Evolutionary conservation across 1,139 yeast species (phyloP), one percentile per base, ranked within the genome.

Genomic region (Lodderomyces parapsilosis): DNA sequence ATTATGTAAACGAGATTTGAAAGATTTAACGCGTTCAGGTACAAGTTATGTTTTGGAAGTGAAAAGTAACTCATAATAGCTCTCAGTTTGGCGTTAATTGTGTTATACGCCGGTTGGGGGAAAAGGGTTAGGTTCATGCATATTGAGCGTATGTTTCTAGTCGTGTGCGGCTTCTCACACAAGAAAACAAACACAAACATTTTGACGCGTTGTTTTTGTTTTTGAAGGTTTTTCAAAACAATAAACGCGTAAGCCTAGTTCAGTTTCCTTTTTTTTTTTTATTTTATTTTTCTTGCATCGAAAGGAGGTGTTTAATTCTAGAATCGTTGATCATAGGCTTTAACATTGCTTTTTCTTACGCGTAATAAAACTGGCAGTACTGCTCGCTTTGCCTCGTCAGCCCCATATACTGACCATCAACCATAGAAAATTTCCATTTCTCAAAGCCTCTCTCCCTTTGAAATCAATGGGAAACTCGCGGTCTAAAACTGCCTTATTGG

Each of bases 201-300:
- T 19, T 19, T 9, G 20, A 18, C 34, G 27, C 27, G 34, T 17
- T 30, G n/a, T 15, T n/a, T n/a, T n/a, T n/a, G n/a, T n/a, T n/a
- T n/a, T n/a, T n/a, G n/a, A n/a, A n/a, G n/a, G n/a, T n/a, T n/a
- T n/a, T n/a, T n/a, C n/a, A n/a, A 30, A 14, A 30, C 10, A 30
- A n/a, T 30, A 30, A n/a, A 30, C 34, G 36, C 36, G 36, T 22
- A 32, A 18, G 35, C 13, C 34, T 30, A 6, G 5, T 30, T 15
- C n/a, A n/a, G n/a, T n/a, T n/a, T n/a, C n/a, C n/a, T n/a, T n/a
- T n/a, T n/a, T n/a, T n/a, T n/a, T n/a, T n/a, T n/a, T n/a, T n/a
- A n/a, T n/a, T n/a, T n/a, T n/a, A n/a, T 30, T 7, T 30, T 30
- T 14, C 8, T 30, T 30, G 6, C 11, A 30, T 6, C 15, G 33